Percentiles rank a stretch among this genome's conserved stretches.
Evolutionary conservation across 306 rosid species (phyloP).

Genomic region (Lagenaria siceraria): DNA sequence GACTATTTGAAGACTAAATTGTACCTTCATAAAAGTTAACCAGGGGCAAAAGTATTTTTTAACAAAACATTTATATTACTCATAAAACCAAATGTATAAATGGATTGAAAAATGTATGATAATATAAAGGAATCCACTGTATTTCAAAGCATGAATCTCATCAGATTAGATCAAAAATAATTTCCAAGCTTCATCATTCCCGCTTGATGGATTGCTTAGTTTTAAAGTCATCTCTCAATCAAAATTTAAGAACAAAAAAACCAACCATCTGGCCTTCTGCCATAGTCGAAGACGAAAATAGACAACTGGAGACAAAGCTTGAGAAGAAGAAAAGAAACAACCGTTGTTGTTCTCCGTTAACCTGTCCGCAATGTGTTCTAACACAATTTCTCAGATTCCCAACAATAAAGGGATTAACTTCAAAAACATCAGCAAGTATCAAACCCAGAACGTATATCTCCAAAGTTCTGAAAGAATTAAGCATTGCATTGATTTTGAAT

Average conservation of each 20-base stretch:
- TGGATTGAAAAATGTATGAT: not conserved
- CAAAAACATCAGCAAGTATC: not conserved
- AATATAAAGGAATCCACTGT: not conserved
- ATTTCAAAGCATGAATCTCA: not conserved
- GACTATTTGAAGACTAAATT: no score
- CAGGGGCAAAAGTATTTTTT: no score
- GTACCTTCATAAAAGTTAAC: no score
- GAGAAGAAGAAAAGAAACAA: not conserved
- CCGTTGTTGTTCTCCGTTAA: not conserved
- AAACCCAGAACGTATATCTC: not conserved
- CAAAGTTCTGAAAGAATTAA: not conserved
- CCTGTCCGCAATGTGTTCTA: not conserved
- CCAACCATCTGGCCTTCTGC: not conserved
- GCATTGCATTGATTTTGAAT: slow-evolving; percentile 1
- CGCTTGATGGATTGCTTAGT: not conserved
- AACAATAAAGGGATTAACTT: not conserved
- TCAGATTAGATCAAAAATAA: not conserved
- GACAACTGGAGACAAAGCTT: not conserved
- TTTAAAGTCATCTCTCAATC: not conserved
- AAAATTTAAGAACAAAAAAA: not conserved
- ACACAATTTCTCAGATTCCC: not conserved
- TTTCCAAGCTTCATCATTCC: not conserved
- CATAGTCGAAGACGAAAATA: not conserved
- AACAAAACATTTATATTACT: no score
- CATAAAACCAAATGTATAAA: not conserved